Conservation (phyloP, 805 yeast genomes). For the Wickerhamomyces canadensis region DNA sequence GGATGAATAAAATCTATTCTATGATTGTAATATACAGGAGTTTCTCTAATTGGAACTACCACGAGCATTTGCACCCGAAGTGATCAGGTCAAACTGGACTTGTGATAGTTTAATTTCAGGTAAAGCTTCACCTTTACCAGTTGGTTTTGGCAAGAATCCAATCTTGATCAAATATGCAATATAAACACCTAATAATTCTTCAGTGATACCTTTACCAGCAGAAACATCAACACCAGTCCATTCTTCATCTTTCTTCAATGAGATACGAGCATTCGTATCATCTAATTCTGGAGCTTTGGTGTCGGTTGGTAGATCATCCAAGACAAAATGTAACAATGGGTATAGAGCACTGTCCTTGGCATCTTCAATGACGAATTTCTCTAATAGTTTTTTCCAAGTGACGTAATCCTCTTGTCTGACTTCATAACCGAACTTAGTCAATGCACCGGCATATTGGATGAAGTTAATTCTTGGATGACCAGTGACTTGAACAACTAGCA, state of each 20-base stretch:
- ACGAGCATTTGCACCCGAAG: conserved; percentile 72
- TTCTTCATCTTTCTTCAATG: conserved; percentile 53
- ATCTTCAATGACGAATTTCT: conserved; percentile 68
- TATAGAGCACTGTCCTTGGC: conserved; percentile 80
- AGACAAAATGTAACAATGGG: conserved; percentile 90
- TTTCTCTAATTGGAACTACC: conserved; percentile 42
- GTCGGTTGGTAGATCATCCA: conserved; percentile 85
- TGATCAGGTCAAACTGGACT: conserved; percentile 52
- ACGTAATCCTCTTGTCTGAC: conserved; percentile 61
- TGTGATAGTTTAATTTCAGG: conserved; percentile 54
- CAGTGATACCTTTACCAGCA: conserved; percentile 70
- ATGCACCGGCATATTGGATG: conserved; percentile 63
- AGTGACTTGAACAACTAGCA: conserved; percentile 90
- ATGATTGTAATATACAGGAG: neutral
- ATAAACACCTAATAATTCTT: conserved; percentile 64
- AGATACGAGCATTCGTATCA: conserved; percentile 72
- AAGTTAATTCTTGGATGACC: conserved; percentile 90
- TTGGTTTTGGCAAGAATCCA: conserved; percentile 73
- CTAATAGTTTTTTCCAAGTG: conserved; percentile 74
- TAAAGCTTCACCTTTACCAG: conserved; percentile 35
- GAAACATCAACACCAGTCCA: conserved; percentile 66
- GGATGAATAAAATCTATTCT: too few species aligned
- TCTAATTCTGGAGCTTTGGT: conserved; percentile 96
- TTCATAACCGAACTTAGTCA: conserved; percentile 68
- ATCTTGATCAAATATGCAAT: conserved; percentile 73